Evolutionary conservation across 805 yeast genomes (phyloP).

Genomic region (Candida pini): DNA sequence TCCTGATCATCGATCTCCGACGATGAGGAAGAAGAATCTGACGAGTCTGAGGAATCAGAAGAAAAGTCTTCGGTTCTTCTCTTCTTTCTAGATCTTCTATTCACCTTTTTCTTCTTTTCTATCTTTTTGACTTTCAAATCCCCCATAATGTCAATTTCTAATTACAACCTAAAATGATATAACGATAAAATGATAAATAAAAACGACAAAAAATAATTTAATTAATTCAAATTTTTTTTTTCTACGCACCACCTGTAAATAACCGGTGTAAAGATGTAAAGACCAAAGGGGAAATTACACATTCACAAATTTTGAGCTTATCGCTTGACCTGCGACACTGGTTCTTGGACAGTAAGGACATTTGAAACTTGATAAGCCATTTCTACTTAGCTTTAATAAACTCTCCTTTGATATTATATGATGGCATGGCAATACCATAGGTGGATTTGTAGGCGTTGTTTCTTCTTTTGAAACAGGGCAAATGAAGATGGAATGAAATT

Average conservation of each 20-base stretch:
- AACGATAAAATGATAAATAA: too few relatives aligned
- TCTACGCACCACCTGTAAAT: too few relatives aligned
- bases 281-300: conserved; percentile 11
- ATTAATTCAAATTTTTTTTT: not conserved
- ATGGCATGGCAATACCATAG: conserved; percentile 31
- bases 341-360: conserved; percentile 69
- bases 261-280: too few relatives aligned
- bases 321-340: conserved; percentile 35
- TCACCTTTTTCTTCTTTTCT: conserved; percentile 15
- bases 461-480: conserved; percentile 70
- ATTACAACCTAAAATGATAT: not conserved
- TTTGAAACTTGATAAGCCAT: conserved; percentile 42
- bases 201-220: not conserved
- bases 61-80: conserved; percentile 79
- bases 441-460: conserved; percentile 55
- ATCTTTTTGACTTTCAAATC: conserved; percentile 1
- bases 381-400: conserved; percentile 39
- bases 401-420: conserved; percentile 58
- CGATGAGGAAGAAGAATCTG: conserved; percentile 39
- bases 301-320: conserved; percentile 38
- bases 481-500: conserved; percentile 61
- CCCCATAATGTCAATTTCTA: not conserved
- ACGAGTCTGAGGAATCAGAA: conserved; percentile 43
- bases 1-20: conserved; percentile 17
- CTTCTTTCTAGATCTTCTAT: conserved; percentile 62